These are phyloP conservation scores for Eucalyptus fibrosa DNA, from an alignment of 345 rosid species.

Conservation along the genomic window DNA sequence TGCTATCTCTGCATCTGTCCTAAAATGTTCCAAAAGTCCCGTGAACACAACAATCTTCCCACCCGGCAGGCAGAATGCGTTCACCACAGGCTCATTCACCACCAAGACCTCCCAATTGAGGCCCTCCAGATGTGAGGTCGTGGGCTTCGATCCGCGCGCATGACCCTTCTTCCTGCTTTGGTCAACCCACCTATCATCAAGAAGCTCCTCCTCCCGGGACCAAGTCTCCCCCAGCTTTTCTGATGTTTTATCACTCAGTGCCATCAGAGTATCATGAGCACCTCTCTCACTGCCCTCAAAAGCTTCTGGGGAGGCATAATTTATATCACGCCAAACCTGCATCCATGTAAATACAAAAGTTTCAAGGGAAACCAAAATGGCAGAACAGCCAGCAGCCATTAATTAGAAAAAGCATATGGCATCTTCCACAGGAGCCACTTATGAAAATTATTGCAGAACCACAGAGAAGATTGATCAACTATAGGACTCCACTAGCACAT, in stretches of 20 bases:
- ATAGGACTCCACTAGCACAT: not conserved
- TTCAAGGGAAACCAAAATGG: not conserved
- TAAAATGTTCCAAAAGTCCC: constrained; percentile 70
- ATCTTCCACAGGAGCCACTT: not conserved
- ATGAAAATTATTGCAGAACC: not conserved
- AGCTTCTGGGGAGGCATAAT: constrained; percentile 46
- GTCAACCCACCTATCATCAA: constrained; percentile 84
- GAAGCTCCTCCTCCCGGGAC: constrained; percentile 65
- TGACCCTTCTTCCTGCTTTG: constrained; percentile 51
- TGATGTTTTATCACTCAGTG: constrained; percentile 13
- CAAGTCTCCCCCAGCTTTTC: constrained; percentile 26
- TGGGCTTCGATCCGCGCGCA: constrained; percentile 23
- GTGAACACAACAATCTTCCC: constrained; percentile 89
- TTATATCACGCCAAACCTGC: constrained; percentile 52
- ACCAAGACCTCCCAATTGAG: constrained; percentile 89
- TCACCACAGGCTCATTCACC: constrained; percentile 59
- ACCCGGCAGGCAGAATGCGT: constrained; percentile 86
- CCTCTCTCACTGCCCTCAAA: constrained; percentile 5
- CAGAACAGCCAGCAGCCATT: not conserved
- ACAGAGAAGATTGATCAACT: not conserved
- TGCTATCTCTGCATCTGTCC: constrained; percentile 77
- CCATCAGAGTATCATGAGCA: constrained; percentile 26
- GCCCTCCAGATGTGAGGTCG: constrained; percentile 65
- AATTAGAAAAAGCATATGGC: not conserved
- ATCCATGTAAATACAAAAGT: not conserved